Base-by-base conservation (phyloP, 352 stramenopile species). In the Pythium guiyangense region DNA sequence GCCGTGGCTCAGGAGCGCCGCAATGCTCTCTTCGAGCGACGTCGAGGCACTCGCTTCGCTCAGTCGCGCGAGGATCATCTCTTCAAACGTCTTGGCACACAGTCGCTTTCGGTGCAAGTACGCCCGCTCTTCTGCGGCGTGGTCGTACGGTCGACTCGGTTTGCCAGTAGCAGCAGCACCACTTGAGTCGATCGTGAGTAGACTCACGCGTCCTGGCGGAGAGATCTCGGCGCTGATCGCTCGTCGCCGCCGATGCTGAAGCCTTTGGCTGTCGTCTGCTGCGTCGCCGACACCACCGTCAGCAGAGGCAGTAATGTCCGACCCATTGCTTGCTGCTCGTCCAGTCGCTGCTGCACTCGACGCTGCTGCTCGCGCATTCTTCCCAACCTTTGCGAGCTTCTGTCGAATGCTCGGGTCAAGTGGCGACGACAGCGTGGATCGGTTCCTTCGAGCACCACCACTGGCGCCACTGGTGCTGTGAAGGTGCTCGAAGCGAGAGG, bases 41-140 rank as follows among this genome's bases (percentile, higher is more conserved):
- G 4, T 40, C 2, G 8, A 17, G 20, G 51, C 70, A 52, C 53
- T 51, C 18, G 29, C 26, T 20, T 62, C 48, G 15, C 59, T 60
- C 31, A 86, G 40, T 8, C 77, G 76, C 14, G 64, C 67, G 20
- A 67, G 58, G 43, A 92, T 84, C 78, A 92, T 90, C 20, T 86
- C 70, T 54, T 88, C 79, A 57, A 92, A 92, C 0, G 82, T 90
- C 27, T 82, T 80, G 9, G 82, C 82, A 31, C 82, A 92, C 8
- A 76, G 72, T 0, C 82, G 75, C 54, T 90, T 90, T 12, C 77
- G 71, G 25, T 77, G 62, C 9, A 84, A 55, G 46, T 74, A 74
- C 22, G 69, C 53, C 12, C 49, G 46, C 26, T 64, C 58, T 25
- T 64, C 58, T 2, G 39, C 74, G 63, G 29, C 70, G 52, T 15